Evolutionary conservation across 2,329 filamentous ascomycete species (phyloP).

Genomic region (Apiospora kogelbergensis): DNA sequence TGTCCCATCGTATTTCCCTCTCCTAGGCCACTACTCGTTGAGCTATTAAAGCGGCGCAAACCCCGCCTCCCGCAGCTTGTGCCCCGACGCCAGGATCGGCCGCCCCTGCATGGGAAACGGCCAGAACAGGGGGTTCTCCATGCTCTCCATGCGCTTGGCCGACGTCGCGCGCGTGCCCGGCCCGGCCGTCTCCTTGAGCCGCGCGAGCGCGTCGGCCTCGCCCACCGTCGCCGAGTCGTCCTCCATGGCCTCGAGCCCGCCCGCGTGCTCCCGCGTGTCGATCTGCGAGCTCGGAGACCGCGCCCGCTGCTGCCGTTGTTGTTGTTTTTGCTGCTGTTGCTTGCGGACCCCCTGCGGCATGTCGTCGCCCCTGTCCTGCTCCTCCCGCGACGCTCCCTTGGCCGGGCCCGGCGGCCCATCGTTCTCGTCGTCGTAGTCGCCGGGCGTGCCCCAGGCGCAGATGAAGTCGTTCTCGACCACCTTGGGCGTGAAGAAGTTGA

Average conservation of each 20-base stretch:
- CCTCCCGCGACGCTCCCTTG: not conserved
- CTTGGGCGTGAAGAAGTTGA: conserved; percentile 58
- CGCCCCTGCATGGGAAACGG: conserved; percentile 61
- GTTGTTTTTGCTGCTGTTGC: not conserved
- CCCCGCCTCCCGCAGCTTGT: conserved; percentile 50
- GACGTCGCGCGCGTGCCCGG: not conserved
- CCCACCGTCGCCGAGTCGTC: conserved; percentile 3
- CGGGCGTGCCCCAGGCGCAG: conserved; percentile 42
- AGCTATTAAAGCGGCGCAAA: conserved; percentile 40
- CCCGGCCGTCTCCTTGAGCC: conserved; percentile 17
- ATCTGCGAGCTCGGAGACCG: not conserved
- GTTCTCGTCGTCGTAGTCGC: not conserved
- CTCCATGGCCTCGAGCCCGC: conserved; percentile 23
- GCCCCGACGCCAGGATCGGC: conserved; percentile 50
- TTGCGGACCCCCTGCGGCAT: not conserved
- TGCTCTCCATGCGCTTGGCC: conserved; percentile 30
- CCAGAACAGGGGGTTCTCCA: conserved; percentile 60
- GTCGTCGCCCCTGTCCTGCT: not conserved
- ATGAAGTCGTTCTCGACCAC: conserved; percentile 48
- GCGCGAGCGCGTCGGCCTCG: not conserved
- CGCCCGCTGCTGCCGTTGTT: no score
- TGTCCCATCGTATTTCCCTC: no score
- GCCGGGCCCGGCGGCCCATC: not conserved
- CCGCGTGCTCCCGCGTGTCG: not conserved
- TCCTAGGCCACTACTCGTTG: no score